Evolutionary conservation across 176 grass and related monocot genomes (phyloP), one percentile per base, ranked within the genome.

Genomic region (Ensete ventricosum): DNA sequence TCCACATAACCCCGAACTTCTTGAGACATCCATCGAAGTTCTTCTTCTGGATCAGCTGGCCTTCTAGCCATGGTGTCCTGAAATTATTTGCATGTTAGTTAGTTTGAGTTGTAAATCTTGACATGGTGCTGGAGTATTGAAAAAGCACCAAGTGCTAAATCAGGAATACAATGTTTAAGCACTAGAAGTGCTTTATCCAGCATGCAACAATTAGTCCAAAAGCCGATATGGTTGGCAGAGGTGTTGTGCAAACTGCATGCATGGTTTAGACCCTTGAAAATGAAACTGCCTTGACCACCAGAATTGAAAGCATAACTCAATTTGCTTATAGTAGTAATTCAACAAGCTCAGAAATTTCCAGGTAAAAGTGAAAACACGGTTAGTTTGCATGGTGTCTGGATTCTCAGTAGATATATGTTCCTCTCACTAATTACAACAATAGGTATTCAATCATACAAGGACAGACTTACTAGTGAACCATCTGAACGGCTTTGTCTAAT

Each of bases 1-100:
- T 96, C 89, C 54, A 92, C 84, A 76, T 96, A 92, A 20, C 89
- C 89, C 67, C 89, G 86, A 58, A 92, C 87, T 89, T 96, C 92
- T 82, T 96, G 89, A 79, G 92, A 89, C 83, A 92, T 92, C 89
- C 89, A 96, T 78, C 82, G 83, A 79, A 96, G 92, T 73, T 96
- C 92, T 96, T 96, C 89, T 82, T 96, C 92, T 64, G 84, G 92
- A 83, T 96, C 85, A 27, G 83, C 82, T 78, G 89, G 89, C 64
- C 83, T 92, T 81, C 81, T 89, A 34, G 78, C 77, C 76, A 84
- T 76, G 34, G 80, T 85, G 54, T 92, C 89, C 92, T 96, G 27
- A 17, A 73, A 50, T 54, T 55, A 19, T 74, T 50, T 23, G 9
- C 53, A 50, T 59, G n/a, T n/a, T n/a, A n/a, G 48, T 70, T 11